Base-by-base conservation (phyloP, 1,139 yeast genomes). In the Candida tropicalis region DNA sequence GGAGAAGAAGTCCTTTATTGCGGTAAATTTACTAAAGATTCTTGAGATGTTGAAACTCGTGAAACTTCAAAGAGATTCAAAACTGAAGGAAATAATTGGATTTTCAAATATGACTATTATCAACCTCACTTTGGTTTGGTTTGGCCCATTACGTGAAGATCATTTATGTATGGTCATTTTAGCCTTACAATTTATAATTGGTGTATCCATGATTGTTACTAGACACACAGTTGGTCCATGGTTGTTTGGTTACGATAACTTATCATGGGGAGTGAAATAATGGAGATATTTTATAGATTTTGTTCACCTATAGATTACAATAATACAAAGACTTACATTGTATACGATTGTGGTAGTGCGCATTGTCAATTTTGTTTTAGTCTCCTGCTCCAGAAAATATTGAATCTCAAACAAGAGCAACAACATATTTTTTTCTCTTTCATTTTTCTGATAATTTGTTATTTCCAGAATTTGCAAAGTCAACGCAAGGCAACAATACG, bases 111-210 rank as follows among this genome's bases (percentile, higher is more conserved):
- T 93, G 79, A 93, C 99, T 4, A 67, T 93, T 40, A 89, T 93
- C 50, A 95, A 91, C 61, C 70, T 93, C 49, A 75, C 79, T 4
- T 70, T 93, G 38, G 96, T 91, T 7, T 81, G 90, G 85, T 70
- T 84, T 40, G 99, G 99, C 0, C 97, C 98, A 2, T 63, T 86
- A 73, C 76, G 93, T 46, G 99, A 93, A 61, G 96, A 88, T 57
- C 68, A 62, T 18, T 70, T 93, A 43, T 87, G 97, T 49, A 47
- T 67, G 23, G 57, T 75, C 4, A 73, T 93, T 18, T 62, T 93
- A 58, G 55, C 55, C 0, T 54, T 81, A 17, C 99, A 93, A 59
- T 77, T 87, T 35, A 46, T 64, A 0, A 63, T 84, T 40, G 97
- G 98, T 0, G 45, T 87, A 1, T 36, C 63, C 1, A 90, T 95